Conservation (phyloP, 75 land plant genomes). For the Adiantum capillusveneris region DNA sequence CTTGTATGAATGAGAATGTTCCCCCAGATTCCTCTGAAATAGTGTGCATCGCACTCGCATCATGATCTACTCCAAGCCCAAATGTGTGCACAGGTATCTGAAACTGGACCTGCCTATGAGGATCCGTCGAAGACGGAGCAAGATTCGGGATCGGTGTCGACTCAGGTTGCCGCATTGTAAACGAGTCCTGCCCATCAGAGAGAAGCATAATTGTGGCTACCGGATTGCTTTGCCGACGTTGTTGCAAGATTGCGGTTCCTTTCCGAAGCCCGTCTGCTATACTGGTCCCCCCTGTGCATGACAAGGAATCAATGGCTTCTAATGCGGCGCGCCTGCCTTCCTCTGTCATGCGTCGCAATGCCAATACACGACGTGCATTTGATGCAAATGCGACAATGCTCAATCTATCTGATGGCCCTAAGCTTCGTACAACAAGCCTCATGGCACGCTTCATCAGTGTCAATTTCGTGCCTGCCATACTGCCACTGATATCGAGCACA, state of each 20-base stretch:
- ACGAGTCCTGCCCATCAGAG: conserved; percentile 46
- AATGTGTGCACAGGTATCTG: conserved; percentile 29
- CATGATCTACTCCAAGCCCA: conserved; percentile 19
- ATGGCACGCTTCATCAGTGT: conserved; percentile 26
- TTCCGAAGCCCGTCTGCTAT: conserved; percentile 63
- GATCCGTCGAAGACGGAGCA: not conserved
- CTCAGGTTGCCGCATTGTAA: not conserved
- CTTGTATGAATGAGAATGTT: conserved; percentile 16
- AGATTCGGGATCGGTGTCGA: not conserved
- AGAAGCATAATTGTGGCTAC: conserved; percentile 54
- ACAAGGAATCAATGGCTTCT: conserved; percentile 16
- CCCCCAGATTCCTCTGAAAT: conserved; percentile 23
- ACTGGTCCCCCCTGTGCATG: conserved; percentile 30
- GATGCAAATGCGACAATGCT: conserved; percentile 20
- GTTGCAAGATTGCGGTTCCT: conserved; percentile 57
- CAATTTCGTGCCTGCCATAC: conserved; percentile 30
- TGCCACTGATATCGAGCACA: conserved; percentile 32
- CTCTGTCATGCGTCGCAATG: conserved; percentile 19
- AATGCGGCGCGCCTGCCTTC: conserved; percentile 24
- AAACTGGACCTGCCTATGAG: conserved; percentile 6
- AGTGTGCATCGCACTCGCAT: conserved; percentile 4
- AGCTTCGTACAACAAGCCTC: conserved; percentile 18
- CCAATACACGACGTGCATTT: conserved; percentile 14
- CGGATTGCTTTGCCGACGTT: conserved; percentile 52
- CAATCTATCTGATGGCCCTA: conserved; percentile 22